Conservation (phyloP, 352 stramenopile species). For the Pythium coloratum region DNA sequence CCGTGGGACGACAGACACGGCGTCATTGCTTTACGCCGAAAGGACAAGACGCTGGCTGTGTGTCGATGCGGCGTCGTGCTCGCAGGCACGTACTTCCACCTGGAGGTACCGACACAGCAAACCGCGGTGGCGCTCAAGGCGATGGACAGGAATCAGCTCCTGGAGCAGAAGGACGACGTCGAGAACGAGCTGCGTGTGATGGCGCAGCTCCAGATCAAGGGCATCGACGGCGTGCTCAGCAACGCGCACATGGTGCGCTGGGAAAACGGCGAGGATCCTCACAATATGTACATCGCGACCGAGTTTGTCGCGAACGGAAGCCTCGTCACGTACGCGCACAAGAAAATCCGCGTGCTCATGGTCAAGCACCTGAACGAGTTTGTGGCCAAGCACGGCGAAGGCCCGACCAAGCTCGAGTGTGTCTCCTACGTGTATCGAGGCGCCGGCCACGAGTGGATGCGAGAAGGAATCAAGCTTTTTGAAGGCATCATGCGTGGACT, state of each 20-base stretch:
- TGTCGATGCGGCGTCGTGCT: constrained; percentile 82
- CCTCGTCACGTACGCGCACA: constrained; percentile 70
- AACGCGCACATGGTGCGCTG: constrained; percentile 80
- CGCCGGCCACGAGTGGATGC: constrained; percentile 78
- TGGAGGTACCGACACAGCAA: constrained; percentile 48
- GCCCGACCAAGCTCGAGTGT: constrained; percentile 76
- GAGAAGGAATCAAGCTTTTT: constrained; percentile 67
- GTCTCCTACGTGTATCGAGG: constrained; percentile 77
- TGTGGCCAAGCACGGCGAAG: constrained; percentile 48
- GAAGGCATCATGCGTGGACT: constrained; percentile 63
- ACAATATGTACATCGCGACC: constrained; percentile 84
- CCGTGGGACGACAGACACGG: constrained; percentile 66
- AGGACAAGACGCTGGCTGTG: constrained; percentile 63
- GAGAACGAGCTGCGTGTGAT: constrained; percentile 83
- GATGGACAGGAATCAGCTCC: constrained; percentile 75
- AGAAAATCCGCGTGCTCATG: constrained; percentile 67
- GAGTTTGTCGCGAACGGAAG: constrained; percentile 83
- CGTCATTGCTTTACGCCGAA: constrained; percentile 72
- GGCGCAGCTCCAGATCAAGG: constrained; percentile 69
- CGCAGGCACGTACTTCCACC: constrained; percentile 71
- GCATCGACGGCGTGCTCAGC: constrained; percentile 65
- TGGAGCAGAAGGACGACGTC: constrained; percentile 75
- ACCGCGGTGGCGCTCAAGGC: constrained; percentile 75
- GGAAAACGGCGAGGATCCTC: constrained; percentile 65
- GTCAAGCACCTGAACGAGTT: constrained; percentile 74